Percentiles rank a stretch among this genome's conserved stretches.
These are phyloP conservation scores for Aspergillus carbonarius DNA, from an alignment of 2,329 filamentous ascomycete genomes.

Conservation along the genomic window DNA sequence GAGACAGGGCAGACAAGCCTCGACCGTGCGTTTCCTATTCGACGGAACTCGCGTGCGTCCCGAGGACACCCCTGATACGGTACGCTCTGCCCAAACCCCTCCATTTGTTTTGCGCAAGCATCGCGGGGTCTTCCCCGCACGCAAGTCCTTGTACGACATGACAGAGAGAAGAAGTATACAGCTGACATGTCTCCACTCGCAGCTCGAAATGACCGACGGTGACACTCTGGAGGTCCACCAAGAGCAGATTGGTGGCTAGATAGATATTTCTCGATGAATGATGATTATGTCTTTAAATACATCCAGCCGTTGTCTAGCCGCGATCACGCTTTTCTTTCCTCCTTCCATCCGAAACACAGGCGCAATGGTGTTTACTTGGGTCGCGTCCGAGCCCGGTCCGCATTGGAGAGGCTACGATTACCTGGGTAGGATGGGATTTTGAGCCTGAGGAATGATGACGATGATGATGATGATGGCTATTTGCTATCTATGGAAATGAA, in stretches of 20 bases:
- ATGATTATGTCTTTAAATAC: constrained; percentile 4
- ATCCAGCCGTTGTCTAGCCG: background rate
- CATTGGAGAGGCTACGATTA: background rate
- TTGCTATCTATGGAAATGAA: background rate
- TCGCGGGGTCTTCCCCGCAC: background rate
- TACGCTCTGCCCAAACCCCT: constrained; percentile 54
- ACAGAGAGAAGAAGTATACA: background rate
- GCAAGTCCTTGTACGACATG: background rate
- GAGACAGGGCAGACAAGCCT: constrained; percentile 81
- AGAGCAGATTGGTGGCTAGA: constrained; percentile 83
- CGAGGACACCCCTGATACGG: constrained; percentile 84
- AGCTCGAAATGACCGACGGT: constrained; percentile 97
- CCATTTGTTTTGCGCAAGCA: background rate
- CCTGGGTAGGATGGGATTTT: background rate
- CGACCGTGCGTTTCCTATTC: constrained; percentile 89
- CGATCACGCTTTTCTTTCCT: background rate
- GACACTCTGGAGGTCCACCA: constrained; percentile 97
- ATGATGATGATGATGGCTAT: background rate
- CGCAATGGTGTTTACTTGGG: constrained; percentile 15
- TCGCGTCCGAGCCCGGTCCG: background rate
- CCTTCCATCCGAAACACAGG: background rate
- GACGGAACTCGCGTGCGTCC: constrained; percentile 91
- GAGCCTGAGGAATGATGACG: background rate
- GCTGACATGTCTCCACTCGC: constrained; percentile 5
- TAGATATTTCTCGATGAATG: constrained; percentile 3